phyloP scores from a whole-genome alignment of 768 basidiomycete species.

The Ephemerocybe angulata region DNA sequence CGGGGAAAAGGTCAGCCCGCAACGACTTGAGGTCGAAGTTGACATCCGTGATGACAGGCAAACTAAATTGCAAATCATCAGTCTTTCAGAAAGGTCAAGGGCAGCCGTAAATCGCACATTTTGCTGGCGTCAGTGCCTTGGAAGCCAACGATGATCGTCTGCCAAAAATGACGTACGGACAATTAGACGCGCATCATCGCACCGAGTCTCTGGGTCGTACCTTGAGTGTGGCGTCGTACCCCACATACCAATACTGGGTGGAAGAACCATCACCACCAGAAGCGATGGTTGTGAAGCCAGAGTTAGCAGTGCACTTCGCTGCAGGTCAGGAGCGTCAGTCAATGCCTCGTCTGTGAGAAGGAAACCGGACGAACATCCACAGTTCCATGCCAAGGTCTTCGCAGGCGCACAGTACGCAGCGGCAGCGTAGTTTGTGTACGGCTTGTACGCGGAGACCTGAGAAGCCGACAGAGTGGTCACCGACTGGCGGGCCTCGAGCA shows the following conservation, averaged over 20 bases:
- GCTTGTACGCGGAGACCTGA: conserved; percentile 39
- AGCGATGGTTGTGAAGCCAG: conserved; percentile 41
- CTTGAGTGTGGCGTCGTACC: conserved; percentile 32
- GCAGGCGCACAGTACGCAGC: conserved; percentile 45
- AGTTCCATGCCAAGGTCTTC: conserved; percentile 46
- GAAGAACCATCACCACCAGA: conserved; percentile 45
- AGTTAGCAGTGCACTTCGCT: neutral
- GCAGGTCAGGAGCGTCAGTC: neutral
- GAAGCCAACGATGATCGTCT: conserved; percentile 36
- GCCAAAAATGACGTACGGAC: neutral
- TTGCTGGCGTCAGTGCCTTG: conserved; percentile 17
- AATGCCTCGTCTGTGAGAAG: too few relatives aligned
- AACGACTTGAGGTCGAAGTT: conserved; percentile 38
- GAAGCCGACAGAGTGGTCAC: conserved; percentile 35
- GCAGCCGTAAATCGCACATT: conserved; percentile 8
- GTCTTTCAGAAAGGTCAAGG: too few relatives aligned
- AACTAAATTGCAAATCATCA: conserved; percentile 20
- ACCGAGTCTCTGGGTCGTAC: conserved; percentile 9
- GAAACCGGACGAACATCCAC: conserved; percentile 32
- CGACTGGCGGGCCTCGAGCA: conserved; percentile 15
- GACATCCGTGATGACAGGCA: conserved; percentile 49
- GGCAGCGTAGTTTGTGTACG: conserved; percentile 47
- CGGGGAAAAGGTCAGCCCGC: conserved; percentile 51
- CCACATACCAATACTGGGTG: conserved; percentile 47
- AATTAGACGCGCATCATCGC: neutral